Evolutionary conservation across 2,329 filamentous ascomycete species (phyloP).

Genomic region (Microsporum canis): DNA sequence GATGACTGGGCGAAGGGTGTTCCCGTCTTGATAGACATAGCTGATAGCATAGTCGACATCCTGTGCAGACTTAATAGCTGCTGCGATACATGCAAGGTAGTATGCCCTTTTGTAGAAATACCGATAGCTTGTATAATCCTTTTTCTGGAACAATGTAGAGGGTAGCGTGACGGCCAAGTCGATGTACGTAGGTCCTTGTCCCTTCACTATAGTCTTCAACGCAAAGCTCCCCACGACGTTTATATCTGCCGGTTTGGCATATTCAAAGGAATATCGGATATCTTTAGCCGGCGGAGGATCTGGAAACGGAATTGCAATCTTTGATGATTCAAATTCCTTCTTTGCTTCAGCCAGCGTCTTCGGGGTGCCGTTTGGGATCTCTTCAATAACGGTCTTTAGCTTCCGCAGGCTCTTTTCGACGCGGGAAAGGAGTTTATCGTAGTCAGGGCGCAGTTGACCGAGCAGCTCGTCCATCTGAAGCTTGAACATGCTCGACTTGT

Average conservation of each 20-base stretch:
- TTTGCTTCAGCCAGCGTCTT: constrained; percentile 53
- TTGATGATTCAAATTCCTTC: constrained; percentile 55
- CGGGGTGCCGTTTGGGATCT: constrained; percentile 41
- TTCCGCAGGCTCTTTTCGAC: constrained; percentile 45
- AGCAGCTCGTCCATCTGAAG: constrained; percentile 55
- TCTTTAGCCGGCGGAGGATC: constrained; percentile 65
- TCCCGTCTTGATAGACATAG: constrained; percentile 60
- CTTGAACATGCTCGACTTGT: constrained; percentile 57
- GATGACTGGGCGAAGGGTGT: constrained; percentile 62
- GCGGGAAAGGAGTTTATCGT: constrained; percentile 44
- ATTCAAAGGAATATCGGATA: constrained; percentile 70
- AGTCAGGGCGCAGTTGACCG: constrained; percentile 45
- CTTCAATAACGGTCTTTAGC: constrained; percentile 47
- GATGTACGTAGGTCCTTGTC: constrained; percentile 45
- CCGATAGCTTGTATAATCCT: constrained; percentile 84
- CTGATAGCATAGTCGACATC: constrained; percentile 45
- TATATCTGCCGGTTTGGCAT: constrained; percentile 61
- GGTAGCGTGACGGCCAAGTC: constrained; percentile 89
- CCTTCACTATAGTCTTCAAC: constrained; percentile 59
- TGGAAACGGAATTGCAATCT: constrained; percentile 70
- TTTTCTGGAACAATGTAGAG: constrained; percentile 67
- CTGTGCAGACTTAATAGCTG: constrained; percentile 51
- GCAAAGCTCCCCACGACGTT: constrained; percentile 87
- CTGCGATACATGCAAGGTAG: constrained; percentile 73
- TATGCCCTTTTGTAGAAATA: constrained; percentile 94